Conservation (phyloP, 2,329 filamentous ascomycete genomes). For the Aspergillus nomiae region DNA sequence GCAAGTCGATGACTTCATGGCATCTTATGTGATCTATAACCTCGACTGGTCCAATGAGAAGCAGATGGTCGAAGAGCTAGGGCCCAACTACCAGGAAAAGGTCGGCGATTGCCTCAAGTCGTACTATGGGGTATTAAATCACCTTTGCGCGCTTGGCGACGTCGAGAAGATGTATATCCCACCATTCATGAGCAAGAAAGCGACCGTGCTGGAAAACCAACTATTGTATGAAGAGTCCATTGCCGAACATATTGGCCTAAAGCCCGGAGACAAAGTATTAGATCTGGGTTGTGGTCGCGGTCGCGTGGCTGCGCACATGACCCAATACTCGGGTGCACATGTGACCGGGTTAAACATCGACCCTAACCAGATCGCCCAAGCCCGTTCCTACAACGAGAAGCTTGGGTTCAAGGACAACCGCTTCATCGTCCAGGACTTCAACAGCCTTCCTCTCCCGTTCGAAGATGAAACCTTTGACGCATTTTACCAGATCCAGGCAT, state of each 20-base stretch:
- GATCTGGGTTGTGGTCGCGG: constrained; percentile 58
- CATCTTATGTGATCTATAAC: constrained; percentile 59
- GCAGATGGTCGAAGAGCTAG: constrained; percentile 51
- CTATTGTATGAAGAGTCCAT: constrained; percentile 56
- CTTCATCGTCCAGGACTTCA: constrained; percentile 56
- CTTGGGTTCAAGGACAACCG: constrained; percentile 46
- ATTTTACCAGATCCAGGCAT: constrained; percentile 61
- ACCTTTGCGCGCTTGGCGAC: constrained; percentile 57
- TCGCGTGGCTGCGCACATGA: constrained; percentile 57
- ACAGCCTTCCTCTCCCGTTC: constrained; percentile 55
- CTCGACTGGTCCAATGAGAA: constrained; percentile 57
- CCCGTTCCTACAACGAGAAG: constrained; percentile 47
- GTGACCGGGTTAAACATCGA: constrained; percentile 59
- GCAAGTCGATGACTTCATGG: constrained; percentile 59
- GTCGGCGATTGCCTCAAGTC: constrained; percentile 55
- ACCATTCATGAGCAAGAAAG: constrained; percentile 55
- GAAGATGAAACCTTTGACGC: constrained; percentile 53
- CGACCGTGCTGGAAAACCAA: constrained; percentile 55
- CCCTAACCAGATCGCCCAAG: constrained; percentile 54
- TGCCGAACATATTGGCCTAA: constrained; percentile 50
- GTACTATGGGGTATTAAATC: constrained; percentile 59
- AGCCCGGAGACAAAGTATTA: constrained; percentile 50
- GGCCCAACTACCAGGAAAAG: constrained; percentile 52
- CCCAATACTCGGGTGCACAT: constrained; percentile 49
- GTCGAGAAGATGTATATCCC: constrained; percentile 64